A percentile compares a stretch with the other conserved stretches of the same genome.
Evolutionary conservation across 176 grass and related monocot species (phyloP).

Genomic region (Puya raimondii): DNA sequence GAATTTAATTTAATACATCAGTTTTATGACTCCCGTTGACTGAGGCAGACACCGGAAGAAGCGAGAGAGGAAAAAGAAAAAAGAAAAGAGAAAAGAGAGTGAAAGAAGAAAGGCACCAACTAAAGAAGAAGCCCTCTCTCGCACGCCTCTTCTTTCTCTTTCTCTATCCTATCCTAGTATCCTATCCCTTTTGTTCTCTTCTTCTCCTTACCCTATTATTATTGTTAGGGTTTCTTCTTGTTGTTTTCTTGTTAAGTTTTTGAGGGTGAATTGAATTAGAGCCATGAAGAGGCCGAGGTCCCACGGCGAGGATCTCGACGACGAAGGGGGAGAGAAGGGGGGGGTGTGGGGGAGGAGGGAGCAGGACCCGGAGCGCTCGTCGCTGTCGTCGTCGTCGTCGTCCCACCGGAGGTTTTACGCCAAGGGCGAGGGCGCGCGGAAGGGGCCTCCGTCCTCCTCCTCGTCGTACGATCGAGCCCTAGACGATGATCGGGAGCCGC

Average conservation of each 20-base stretch:
- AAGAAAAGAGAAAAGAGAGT: conserved; percentile 22
- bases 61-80: conserved; percentile 15
- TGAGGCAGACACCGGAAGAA: conserved; percentile 4
- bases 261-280: no score
- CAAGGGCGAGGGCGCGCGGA: conserved; percentile 3
- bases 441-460: not conserved
- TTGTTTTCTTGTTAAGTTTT: not conserved
- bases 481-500: conserved; percentile 30
- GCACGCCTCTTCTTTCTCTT: conserved; percentile 37
- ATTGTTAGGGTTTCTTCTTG: not conserved
- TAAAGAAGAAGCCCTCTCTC: conserved; percentile 30
- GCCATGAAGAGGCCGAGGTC: conserved; percentile 81
- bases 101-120: conserved; percentile 19
- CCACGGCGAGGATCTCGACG: conserved; percentile 50
- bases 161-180: conserved; percentile 17
- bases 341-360: conserved; percentile 3
- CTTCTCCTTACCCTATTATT: no score
- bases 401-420: conserved; percentile 19
- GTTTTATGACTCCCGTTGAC: conserved; percentile 59
- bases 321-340: conserved; percentile 5
- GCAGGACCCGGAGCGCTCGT: conserved; percentile 8
- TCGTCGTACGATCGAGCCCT: conserved; percentile 7
- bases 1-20: not conserved
- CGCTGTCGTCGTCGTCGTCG: not conserved
- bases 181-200: not conserved